phyloP scores from a whole-genome alignment of 345 rosid species.

The Arabidopsis suecica region DNA sequence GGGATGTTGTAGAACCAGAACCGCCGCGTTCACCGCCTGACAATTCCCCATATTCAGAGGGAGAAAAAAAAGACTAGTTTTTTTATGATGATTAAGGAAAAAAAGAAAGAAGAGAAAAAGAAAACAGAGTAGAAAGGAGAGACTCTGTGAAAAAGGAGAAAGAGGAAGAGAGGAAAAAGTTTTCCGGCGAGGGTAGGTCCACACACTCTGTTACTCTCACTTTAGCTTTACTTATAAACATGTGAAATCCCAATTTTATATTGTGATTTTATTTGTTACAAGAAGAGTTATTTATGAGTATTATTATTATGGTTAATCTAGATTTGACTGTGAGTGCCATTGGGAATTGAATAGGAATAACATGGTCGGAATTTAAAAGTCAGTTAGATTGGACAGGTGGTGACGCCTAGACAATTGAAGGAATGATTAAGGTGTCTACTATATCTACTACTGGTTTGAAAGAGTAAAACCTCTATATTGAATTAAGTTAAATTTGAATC shows the following conservation, averaged over 20 bases:
- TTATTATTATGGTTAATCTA: not conserved
- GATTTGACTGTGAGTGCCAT: slow-evolving; percentile 26
- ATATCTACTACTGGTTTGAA: too few relatives aligned
- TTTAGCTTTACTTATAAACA: slow-evolving; percentile 22
- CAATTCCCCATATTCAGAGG: slow-evolving; percentile 77
- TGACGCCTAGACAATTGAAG: not conserved
- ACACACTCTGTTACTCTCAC: slow-evolving; percentile 11
- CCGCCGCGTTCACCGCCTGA: slow-evolving; percentile 90
- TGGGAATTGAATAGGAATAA: slow-evolving; percentile 5
- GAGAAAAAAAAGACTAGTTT: not conserved
- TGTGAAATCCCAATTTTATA: slow-evolving; percentile 5
- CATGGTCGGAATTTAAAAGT: slow-evolving; percentile 3
- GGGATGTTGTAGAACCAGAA: slow-evolving; percentile 84
- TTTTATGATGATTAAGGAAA: not conserved
- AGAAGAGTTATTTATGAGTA: not conserved
- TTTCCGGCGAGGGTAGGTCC: slow-evolving; percentile 43
- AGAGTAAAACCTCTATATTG: too few relatives aligned
- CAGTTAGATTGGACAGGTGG: slow-evolving; percentile 28
- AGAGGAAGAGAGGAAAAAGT: not conserved
- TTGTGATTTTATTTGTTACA: not conserved
- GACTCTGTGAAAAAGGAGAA: slow-evolving; percentile 21
- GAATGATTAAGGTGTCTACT: not conserved
- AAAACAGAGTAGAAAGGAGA: slow-evolving; percentile 28
- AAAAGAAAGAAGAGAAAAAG: slow-evolving; percentile 3
- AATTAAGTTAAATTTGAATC: too few relatives aligned